These are phyloP conservation scores for Colletotrichum higginsianum DNA, from an alignment of 2,329 filamentous ascomycete species.

Conservation along the genomic window DNA sequence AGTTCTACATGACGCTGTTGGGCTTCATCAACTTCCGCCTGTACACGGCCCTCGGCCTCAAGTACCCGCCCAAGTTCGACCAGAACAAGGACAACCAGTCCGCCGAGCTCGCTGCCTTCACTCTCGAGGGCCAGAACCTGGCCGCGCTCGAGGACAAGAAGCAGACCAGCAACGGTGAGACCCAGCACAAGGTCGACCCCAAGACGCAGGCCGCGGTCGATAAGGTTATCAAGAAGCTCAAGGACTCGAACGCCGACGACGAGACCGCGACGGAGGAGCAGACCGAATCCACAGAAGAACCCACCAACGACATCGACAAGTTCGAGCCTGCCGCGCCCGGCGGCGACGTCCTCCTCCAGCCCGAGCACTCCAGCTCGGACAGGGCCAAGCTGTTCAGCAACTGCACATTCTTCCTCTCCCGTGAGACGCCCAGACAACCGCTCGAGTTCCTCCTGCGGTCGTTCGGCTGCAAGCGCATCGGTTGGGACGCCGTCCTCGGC, in stretches of 20 bases:
- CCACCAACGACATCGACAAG: constrained; percentile 83
- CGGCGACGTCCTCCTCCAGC: constrained; percentile 89
- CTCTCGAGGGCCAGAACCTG: constrained; percentile 81
- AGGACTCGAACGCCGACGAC: constrained; percentile 65
- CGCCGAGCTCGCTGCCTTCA: constrained; percentile 92
- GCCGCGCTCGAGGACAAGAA: constrained; percentile 68
- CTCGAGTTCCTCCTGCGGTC: constrained; percentile 94
- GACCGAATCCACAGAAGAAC: constrained; percentile 56
- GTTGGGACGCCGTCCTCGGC: constrained; percentile 92
- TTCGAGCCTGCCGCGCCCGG: constrained; percentile 89
- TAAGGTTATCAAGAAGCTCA: constrained; percentile 78
- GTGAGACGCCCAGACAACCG: constrained; percentile 91
- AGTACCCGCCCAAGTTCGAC: constrained; percentile 97
- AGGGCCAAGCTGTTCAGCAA: constrained; percentile 86
- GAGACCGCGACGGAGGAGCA: constrained; percentile 57
- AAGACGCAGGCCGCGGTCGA: constrained; percentile 77
- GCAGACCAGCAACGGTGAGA: constrained; percentile 65
- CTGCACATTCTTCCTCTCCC: constrained; percentile 92
- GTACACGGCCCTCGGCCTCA: constrained; percentile 90
- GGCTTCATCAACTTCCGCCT: constrained; percentile 97
- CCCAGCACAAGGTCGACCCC: constrained; percentile 69
- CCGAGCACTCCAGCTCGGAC: constrained; percentile 75
- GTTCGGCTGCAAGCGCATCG: constrained; percentile 96
- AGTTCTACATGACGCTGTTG: constrained; percentile 97
- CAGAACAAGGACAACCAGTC: constrained; percentile 87